Percentiles rank a stretch among this genome's conserved stretches.
phyloP scores from a whole-genome alignment of 305 asterid species.

The Ajuga reptans region DNA sequence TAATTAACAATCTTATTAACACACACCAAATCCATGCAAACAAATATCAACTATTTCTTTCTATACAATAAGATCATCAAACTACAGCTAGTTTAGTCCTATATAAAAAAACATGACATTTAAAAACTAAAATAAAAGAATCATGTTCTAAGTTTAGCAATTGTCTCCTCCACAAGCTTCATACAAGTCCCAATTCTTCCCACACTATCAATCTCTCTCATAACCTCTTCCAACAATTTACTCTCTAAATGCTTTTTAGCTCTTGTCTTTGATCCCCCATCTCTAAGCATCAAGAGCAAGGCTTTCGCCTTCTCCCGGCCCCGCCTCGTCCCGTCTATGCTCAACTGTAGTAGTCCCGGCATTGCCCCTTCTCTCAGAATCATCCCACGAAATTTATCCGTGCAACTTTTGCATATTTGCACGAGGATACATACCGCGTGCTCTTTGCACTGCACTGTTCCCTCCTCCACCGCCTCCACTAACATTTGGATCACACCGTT shows the following conservation, averaged over 20 bases:
- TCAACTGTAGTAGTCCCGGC: constrained; percentile 68
- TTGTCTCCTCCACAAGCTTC: constrained; percentile 63
- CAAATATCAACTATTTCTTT: background rate
- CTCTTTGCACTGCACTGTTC: constrained; percentile 48
- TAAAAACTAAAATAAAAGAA: background rate
- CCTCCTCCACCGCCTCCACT: constrained; percentile 75
- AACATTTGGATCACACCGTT: constrained; percentile 36
- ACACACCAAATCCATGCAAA: too few species aligned
- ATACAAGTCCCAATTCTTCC: constrained; percentile 42
- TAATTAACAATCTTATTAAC: too few species aligned
- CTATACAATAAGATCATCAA: constrained; percentile 16
- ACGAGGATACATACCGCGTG: constrained; percentile 51
- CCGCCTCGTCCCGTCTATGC: constrained; percentile 52
- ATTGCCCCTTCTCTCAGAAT: constrained; percentile 70
- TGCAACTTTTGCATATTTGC: constrained; percentile 42
- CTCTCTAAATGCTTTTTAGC: constrained; percentile 24
- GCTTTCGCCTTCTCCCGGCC: constrained; percentile 57
- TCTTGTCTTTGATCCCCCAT: constrained; percentile 20
- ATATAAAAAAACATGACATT: background rate
- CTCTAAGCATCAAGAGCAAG: constrained; percentile 59
- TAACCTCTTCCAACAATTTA: constrained; percentile 44
- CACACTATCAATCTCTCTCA: constrained; percentile 67
- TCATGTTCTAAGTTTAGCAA: constrained; percentile 72
- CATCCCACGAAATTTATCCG: constrained; percentile 53
- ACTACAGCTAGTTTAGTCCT: background rate